Evolutionary conservation across 805 yeast genomes (phyloP).

Genomic region (Candida dajiaensis): DNA sequence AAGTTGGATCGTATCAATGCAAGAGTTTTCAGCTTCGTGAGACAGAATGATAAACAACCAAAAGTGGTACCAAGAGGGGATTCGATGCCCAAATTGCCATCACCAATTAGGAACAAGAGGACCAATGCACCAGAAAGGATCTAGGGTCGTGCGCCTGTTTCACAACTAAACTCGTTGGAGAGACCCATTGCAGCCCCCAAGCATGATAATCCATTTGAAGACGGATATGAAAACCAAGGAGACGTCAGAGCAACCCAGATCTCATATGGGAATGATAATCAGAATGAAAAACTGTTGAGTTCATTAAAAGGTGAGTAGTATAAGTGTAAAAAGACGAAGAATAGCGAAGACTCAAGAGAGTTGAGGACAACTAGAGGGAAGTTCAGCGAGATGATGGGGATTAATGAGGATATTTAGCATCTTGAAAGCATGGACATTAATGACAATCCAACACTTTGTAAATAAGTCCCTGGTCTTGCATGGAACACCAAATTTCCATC

Average conservation of each 20-base stretch:
- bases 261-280: constrained; percentile 6
- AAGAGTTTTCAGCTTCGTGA: constrained; percentile 15
- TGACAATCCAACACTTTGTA: too few species aligned
- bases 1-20: constrained; percentile 21
- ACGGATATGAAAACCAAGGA: constrained; percentile 1
- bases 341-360: background rate
- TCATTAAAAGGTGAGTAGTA: background rate
- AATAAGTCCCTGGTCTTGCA: too few species aligned
- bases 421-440: too few species aligned
- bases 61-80: background rate
- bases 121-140: constrained; percentile 36
- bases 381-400: background rate
- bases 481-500: too few species aligned
- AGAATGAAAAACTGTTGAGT: background rate
- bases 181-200: background rate
- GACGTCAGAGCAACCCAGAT: constrained; percentile 9
- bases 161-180: constrained; percentile 23
- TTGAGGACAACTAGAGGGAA: background rate
- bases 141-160: constrained; percentile 35
- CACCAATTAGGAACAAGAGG: constrained; percentile 43
- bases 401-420: background rate
- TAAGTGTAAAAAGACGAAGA: background rate
- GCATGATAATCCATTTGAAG: background rate
- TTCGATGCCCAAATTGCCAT: constrained; percentile 38
- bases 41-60: background rate